These are phyloP conservation scores for Podaxis sp. DNA, from an alignment of 768 basidiomycete genomes.

Conservation along the genomic window DNA sequence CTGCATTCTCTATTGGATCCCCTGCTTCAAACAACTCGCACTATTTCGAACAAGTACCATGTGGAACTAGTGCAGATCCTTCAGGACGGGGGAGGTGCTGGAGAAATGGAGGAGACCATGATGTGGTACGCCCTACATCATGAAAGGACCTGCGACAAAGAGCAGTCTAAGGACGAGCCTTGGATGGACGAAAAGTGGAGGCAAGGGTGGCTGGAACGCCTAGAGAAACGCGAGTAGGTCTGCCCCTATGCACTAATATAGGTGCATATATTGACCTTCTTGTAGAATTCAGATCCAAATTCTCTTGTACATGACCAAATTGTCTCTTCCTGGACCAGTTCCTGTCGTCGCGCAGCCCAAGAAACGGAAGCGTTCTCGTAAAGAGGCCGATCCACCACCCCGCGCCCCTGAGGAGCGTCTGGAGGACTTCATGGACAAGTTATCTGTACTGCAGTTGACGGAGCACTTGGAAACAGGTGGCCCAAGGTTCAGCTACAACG, in stretches of 20 bases:
- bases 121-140: constrained; percentile 74
- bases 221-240: constrained; percentile 68
- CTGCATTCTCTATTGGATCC: constrained; percentile 61
- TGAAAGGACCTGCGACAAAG: constrained; percentile 37
- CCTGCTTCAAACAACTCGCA: constrained; percentile 57
- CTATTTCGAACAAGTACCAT: constrained; percentile 59
- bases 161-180: constrained; percentile 20
- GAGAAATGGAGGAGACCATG: constrained; percentile 66
- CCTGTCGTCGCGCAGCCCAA: constrained; percentile 23
- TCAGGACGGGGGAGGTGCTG: constrained; percentile 54
- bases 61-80: constrained; percentile 61
- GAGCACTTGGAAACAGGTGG: constrained; percentile 28
- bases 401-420: constrained; percentile 47
- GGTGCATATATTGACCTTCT: background rate
- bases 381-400: constrained; percentile 19
- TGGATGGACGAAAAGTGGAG: constrained; percentile 57
- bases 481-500: constrained; percentile 21
- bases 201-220: constrained; percentile 53
- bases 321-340: constrained; percentile 55
- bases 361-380: constrained; percentile 28
- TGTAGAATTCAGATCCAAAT: constrained; percentile 74
- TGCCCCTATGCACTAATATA: background rate
- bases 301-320: constrained; percentile 61
- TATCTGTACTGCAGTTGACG: constrained; percentile 76
- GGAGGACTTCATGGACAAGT: constrained; percentile 75